phyloP scores from a whole-genome alignment of 2,329 filamentous ascomycete species.

The Colletotrichum sp. region DNA sequence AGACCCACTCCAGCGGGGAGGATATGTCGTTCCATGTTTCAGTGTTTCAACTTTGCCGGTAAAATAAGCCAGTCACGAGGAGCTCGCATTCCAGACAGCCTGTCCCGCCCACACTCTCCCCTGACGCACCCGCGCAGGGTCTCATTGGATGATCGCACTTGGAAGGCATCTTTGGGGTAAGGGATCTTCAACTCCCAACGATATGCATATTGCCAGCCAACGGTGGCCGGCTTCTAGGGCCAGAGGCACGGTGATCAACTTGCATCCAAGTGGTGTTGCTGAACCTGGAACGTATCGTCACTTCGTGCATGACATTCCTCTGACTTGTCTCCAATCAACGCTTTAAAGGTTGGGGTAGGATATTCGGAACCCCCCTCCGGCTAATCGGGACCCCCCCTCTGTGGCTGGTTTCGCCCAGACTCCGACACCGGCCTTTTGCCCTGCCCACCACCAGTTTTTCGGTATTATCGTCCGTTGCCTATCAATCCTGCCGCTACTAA shows the following conservation, averaged over 20 bases:
- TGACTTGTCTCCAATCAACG: background rate
- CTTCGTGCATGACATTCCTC: background rate
- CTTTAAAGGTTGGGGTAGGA: no score
- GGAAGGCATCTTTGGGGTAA: background rate
- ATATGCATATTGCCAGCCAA: background rate
- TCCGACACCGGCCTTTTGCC: no score
- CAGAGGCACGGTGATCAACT: background rate
- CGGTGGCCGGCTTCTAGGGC: background rate
- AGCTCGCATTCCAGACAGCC: background rate
- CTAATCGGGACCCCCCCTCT: no score
- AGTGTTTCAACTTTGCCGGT: constrained; percentile 20
- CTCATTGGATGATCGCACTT: background rate
- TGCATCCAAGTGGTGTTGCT: background rate
- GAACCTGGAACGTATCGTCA: background rate
- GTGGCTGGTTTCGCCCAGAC: no score
- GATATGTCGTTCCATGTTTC: constrained; percentile 18
- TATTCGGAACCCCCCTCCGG: no score
- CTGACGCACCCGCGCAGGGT: background rate
- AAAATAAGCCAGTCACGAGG: constrained; percentile 7
- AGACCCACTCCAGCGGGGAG: constrained; percentile 9
- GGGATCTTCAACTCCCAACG: background rate
- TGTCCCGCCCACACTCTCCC: background rate
- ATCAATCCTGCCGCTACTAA: no score
- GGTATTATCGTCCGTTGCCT: no score
- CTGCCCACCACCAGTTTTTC: no score